phyloP scores from a whole-genome alignment of 1,284 basidiomycete species.

The Ceratobasidium sp. region DNA sequence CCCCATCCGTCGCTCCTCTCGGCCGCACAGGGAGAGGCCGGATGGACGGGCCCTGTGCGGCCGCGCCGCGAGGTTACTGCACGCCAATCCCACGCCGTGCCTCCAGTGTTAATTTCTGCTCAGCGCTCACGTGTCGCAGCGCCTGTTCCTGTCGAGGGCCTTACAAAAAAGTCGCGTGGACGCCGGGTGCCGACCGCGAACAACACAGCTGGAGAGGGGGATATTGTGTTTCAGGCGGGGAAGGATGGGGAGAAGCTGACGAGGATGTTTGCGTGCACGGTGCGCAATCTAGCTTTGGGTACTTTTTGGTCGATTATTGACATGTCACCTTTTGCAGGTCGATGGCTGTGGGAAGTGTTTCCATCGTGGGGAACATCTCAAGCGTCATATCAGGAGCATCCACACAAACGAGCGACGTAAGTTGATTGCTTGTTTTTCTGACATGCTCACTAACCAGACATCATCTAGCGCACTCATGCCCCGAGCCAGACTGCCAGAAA shows the following conservation, averaged over 20 bases:
- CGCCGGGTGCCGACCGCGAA: slow-evolving; percentile 42
- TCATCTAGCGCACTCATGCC: slow-evolving; percentile 50
- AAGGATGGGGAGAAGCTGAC: slow-evolving; percentile 47
- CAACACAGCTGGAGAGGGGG: slow-evolving; percentile 13
- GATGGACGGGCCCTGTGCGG: slow-evolving; percentile 18
- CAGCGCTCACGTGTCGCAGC: slow-evolving; percentile 21
- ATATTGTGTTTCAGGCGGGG: slow-evolving; percentile 41
- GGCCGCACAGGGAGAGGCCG: slow-evolving; percentile 18
- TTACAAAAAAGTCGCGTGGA: slow-evolving; percentile 46
- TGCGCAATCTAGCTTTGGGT: slow-evolving; percentile 51
- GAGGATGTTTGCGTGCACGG: slow-evolving; percentile 52
- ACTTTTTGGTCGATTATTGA: not conserved
- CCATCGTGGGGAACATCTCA: slow-evolving; percentile 79
- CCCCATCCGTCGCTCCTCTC: slow-evolving; percentile 28
- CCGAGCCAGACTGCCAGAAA: slow-evolving; percentile 49
- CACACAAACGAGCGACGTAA: slow-evolving; percentile 84
- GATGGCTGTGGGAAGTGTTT: slow-evolving; percentile 82
- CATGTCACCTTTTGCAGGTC: slow-evolving; percentile 73
- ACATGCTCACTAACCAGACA: not conserved
- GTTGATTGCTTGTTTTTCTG: slow-evolving; percentile 53
- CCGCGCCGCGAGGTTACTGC: slow-evolving; percentile 18
- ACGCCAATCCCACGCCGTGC: slow-evolving; percentile 6
- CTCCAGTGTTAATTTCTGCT: not conserved
- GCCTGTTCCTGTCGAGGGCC: slow-evolving; percentile 43
- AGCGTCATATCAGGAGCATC: slow-evolving; percentile 79